Percentiles rank a stretch among this genome's conserved stretches.
Conservation (phyloP, 306 rosid species). For the Prosopis cineraria region DNA sequence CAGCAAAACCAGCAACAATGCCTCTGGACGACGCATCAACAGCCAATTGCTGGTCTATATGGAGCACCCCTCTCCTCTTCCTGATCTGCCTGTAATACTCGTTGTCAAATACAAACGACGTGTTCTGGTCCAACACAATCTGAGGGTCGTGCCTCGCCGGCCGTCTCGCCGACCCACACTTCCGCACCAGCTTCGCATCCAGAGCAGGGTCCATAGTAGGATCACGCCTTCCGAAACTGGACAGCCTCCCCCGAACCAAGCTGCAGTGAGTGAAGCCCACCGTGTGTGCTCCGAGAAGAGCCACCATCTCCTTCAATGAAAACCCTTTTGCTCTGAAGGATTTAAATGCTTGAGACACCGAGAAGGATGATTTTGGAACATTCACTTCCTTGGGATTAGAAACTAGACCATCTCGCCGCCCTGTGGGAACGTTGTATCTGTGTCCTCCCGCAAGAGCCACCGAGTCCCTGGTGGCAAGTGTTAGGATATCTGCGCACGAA, state of each 20-base stretch:
- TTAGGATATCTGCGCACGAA: constrained; percentile 58
- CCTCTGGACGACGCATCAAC: constrained; percentile 27
- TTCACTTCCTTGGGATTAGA: constrained; percentile 30
- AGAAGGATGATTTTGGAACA: constrained; percentile 45
- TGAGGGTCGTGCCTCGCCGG: background rate
- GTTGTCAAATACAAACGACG: constrained; percentile 47
- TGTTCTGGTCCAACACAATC: constrained; percentile 54
- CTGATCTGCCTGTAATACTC: constrained; percentile 40
- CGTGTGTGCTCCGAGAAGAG: constrained; percentile 69
- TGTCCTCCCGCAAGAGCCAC: constrained; percentile 52
- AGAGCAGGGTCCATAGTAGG: constrained; percentile 55
- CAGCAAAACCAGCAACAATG: constrained; percentile 41
- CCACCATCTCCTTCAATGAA: constrained; percentile 51
- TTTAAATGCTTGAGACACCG: constrained; percentile 35
- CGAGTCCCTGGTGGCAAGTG: constrained; percentile 55
- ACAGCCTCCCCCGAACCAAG: constrained; percentile 45
- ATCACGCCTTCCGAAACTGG: constrained; percentile 30
- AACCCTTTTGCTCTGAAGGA: constrained; percentile 39
- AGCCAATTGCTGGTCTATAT: constrained; percentile 55
- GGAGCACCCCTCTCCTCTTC: constrained; percentile 44
- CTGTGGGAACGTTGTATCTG: constrained; percentile 38
- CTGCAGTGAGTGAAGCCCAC: constrained; percentile 56
- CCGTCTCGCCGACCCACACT: background rate
- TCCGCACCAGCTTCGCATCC: constrained; percentile 17
- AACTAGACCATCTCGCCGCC: constrained; percentile 53